Percentiles rank a stretch among this genome's conserved stretches.
These are phyloP conservation scores for Ulmus americana DNA, from an alignment of 331 rosid species.

Conservation along the genomic window DNA sequence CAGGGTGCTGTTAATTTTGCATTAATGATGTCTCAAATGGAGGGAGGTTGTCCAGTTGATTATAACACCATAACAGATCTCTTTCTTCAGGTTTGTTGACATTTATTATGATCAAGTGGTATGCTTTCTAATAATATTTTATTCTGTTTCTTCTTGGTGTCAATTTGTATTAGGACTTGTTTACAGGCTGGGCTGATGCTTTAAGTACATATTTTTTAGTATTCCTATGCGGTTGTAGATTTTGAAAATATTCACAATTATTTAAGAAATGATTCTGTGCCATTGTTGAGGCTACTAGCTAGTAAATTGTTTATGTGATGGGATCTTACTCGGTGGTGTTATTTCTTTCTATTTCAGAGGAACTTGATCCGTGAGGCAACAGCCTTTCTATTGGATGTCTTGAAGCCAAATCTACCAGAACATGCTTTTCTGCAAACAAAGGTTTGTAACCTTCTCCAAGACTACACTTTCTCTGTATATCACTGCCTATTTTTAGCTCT, in stretches of 20 bases:
- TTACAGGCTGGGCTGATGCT: not conserved
- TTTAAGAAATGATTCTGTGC: not conserved
- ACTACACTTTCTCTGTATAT: slow-evolving; percentile 1
- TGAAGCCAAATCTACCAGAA: slow-evolving; percentile 95
- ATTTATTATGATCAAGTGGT: not conserved
- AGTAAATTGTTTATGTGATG: not conserved
- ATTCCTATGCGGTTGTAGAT: not conserved
- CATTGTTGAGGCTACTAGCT: not conserved
- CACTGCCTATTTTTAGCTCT: slow-evolving; percentile 15
- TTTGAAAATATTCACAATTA: not conserved
- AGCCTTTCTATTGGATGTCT: slow-evolving; percentile 85
- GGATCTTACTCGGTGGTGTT: slow-evolving; percentile 17
- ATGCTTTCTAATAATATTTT: not conserved
- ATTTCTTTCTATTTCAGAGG: slow-evolving; percentile 46
- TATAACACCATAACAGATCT: slow-evolving; percentile 97
- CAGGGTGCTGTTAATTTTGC: slow-evolving; percentile 99
- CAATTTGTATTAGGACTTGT: not conserved
- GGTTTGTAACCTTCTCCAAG: slow-evolving; percentile 37
- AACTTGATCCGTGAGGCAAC: slow-evolving; percentile 98
- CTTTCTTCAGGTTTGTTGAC: slow-evolving; percentile 77
- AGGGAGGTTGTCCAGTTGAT: slow-evolving; percentile 98
- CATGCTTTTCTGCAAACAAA: slow-evolving; percentile 89
- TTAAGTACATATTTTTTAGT: not conserved
- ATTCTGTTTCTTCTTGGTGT: not conserved
- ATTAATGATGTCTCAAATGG: slow-evolving; percentile 99